Evolutionary conservation across 352 stramenopile genomes (phyloP).

Genomic region (Phytophthora macrochlamydospora): DNA sequence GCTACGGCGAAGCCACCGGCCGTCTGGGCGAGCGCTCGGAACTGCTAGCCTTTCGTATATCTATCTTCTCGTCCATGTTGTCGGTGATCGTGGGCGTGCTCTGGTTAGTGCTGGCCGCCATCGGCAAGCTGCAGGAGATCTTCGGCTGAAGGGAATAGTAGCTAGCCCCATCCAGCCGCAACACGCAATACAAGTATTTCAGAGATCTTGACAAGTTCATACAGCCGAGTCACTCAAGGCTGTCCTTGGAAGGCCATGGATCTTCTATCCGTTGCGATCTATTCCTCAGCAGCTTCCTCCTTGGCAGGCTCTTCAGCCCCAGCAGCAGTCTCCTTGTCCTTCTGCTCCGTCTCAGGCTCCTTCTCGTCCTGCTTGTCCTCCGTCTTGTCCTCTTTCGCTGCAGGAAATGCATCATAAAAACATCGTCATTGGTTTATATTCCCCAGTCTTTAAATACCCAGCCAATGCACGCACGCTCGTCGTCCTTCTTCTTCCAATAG

Average conservation of each 20-base stretch:
- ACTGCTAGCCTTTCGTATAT: slow-evolving; percentile 77
- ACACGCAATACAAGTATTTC: slow-evolving; percentile 29
- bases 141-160: slow-evolving; percentile 56
- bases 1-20: slow-evolving; percentile 82
- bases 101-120: slow-evolving; percentile 78
- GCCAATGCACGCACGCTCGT: slow-evolving; percentile 31
- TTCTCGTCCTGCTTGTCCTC: slow-evolving; percentile 20
- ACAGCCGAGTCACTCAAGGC: slow-evolving; percentile 20
- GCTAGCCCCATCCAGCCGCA: slow-evolving; percentile 10
- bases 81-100: slow-evolving; percentile 85
- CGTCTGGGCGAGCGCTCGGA: slow-evolving; percentile 73
- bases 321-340: slow-evolving; percentile 30
- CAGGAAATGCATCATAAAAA: neutral
- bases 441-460: neutral
- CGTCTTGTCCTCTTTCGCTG: slow-evolving; percentile 24
- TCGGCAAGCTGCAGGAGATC: slow-evolving; percentile 80
- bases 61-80: slow-evolving; percentile 83
- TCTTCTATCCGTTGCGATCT: slow-evolving; percentile 3
- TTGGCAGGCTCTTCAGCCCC: slow-evolving; percentile 22
- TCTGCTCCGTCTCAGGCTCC: slow-evolving; percentile 11
- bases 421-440: slow-evolving; percentile 1
- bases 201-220: slow-evolving; percentile 31
- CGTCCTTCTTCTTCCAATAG: slow-evolving; percentile 89
- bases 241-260: neutral
- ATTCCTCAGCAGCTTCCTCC: slow-evolving; percentile 34